phyloP scores from a whole-genome alignment of 2,329 filamentous ascomycete genomes.

The Trichoderma lentiforme region DNA sequence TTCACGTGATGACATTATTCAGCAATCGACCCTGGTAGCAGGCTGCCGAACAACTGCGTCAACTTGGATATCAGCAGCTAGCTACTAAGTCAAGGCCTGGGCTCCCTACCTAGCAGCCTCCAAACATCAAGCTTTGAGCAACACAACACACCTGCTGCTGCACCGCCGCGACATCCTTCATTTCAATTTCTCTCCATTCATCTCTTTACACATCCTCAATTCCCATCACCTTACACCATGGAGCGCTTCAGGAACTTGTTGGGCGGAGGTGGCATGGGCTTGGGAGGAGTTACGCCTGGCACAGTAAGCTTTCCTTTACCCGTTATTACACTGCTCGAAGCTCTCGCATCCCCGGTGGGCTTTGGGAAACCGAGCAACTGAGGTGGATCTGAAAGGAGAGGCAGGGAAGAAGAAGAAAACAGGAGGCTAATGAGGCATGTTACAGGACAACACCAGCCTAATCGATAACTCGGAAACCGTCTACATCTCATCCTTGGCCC shows the following conservation, averaged over 20 bases:
- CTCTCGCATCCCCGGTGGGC: neutral
- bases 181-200: neutral
- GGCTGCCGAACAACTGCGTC: conserved; percentile 21
- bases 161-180: neutral
- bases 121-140: neutral
- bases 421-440: conserved; percentile 18
- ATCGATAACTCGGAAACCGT: conserved; percentile 99
- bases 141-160: neutral
- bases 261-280: conserved; percentile 68
- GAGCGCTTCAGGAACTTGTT: conserved; percentile 90
- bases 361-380: neutral
- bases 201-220: neutral
- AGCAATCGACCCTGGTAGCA: conserved; percentile 11
- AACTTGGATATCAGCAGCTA: conserved; percentile 17
- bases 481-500: conserved; percentile 94
- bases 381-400: neutral
- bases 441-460: conserved; percentile 80
- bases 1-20: conserved; percentile 16
- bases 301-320: conserved; percentile 34
- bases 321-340: neutral
- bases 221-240: conserved; percentile 52
- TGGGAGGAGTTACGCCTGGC: conserved; percentile 47
- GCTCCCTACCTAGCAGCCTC: neutral
- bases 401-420: neutral
- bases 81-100: conserved; percentile 9